Percentiles rank a stretch among this genome's conserved stretches.
phyloP scores from a whole-genome alignment of 1,139 yeast genomes.

The Blastobotrys indianensis region DNA sequence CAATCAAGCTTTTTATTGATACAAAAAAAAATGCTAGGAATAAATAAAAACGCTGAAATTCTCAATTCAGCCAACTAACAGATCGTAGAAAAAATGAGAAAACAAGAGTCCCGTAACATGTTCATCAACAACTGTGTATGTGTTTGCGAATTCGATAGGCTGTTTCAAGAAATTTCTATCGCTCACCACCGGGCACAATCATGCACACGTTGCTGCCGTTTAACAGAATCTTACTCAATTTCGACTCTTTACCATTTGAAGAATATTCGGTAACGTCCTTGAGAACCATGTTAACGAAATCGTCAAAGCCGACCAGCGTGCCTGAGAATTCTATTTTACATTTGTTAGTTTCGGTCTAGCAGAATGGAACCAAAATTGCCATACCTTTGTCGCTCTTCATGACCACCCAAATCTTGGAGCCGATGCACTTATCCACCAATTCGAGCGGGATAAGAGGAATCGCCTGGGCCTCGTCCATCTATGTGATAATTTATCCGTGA shows the following conservation, averaged over 20 bases:
- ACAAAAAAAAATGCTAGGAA: too few species aligned
- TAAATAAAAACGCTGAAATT: too few species aligned
- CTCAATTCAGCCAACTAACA: too few species aligned
- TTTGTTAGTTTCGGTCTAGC: background rate
- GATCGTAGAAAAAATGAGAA: too few species aligned
- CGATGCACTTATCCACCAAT: slow-evolving; percentile 81
- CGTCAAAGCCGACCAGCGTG: slow-evolving; percentile 86
- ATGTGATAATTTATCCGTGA: too few species aligned
- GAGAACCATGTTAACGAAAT: slow-evolving; percentile 86
- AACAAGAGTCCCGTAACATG: too few species aligned
- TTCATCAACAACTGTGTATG: too few species aligned
- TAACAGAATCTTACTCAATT: slow-evolving; percentile 63
- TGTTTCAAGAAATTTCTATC: too few species aligned
- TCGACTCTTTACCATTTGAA: slow-evolving; percentile 39
- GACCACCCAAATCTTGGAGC: slow-evolving; percentile 71
- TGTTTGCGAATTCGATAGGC: too few species aligned
- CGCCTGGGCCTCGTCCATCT: background rate
- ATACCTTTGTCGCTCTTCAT: slow-evolving; percentile 40
- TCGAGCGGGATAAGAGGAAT: slow-evolving; percentile 60
- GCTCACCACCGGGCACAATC: slow-evolving; percentile 39
- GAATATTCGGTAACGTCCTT: slow-evolving; percentile 69
- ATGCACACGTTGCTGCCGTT: slow-evolving; percentile 88
- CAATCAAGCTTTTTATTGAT: too few species aligned
- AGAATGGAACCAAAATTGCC: background rate
- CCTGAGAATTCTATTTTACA: slow-evolving; percentile 65